Evolutionary conservation across 352 stramenopile species (phyloP), one percentile per base, ranked within the genome.

Genomic region (Phytophthora fragariaefolia): DNA sequence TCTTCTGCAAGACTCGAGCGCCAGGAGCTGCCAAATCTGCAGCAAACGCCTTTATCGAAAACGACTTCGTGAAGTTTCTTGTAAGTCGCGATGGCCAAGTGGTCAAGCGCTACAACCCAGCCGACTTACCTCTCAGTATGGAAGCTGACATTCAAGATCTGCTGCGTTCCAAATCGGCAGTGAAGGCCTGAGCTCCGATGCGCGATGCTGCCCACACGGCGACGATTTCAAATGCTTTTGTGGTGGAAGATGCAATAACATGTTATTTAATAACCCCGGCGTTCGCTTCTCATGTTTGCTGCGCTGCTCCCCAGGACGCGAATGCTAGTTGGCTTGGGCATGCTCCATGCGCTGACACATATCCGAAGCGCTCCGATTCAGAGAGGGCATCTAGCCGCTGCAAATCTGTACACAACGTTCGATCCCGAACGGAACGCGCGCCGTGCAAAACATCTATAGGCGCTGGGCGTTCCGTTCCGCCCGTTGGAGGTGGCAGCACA

Each of bases 21-120:
- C 76, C 82, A 2, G 74, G 72, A 1, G 63, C 85, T 64, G 67
- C 69, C 0, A 54, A 47, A 38, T 68, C 66, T 15, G 60, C 61
- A 43, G 61, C 61, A 5, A 72, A 77, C 22, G 82, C 77, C 3
- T 92, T 90, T 65, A 89, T 98, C 57, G 82, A 91, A 61, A 96
- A 92, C 86, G 93, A 97, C 65, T 97, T 93, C 60, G 88, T 85
- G 34, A 97, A 96, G 68, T 98, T 97, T 59, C 70, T 98, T 6
- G 74, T 98, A 1, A 83, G 90, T 76, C 80, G 85, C 52, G 76
- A 93, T 23, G 93, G 93, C 26, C 74, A 64, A 50, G 78, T 92
- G 34, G 63, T 81, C 54, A 89, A 96, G 66, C 78, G 93, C 8
- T 97, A 67, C 34, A 32, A 27, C 1, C 58, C 73, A 7, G 47